Base-by-base conservation (phyloP, 257 asterid species). In the Scutellaria barbata region DNA sequence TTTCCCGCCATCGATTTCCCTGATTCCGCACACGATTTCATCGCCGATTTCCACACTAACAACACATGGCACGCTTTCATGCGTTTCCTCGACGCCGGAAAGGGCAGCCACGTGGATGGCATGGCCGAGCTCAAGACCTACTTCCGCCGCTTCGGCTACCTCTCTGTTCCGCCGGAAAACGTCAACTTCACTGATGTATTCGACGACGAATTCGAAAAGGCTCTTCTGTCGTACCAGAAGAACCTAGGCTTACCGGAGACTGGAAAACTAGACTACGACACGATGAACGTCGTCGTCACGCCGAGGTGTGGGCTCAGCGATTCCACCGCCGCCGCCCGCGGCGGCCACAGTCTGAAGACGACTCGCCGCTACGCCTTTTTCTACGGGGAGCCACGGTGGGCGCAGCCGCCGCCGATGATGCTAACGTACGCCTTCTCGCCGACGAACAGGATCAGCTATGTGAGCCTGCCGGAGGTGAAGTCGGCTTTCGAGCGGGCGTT, bases 231-330 rank as follows among this genome's bases (percentile, higher is more conserved):
- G 6, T 93, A 89, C 71, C 98, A 93, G 71, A 81, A 62, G 47
- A 90, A 76, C 1, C 74, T 89, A 1, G 96, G 97, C 0, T 10
- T 93, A 2, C 2, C 75, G 4, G 76, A 52, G 4, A 87, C 95
- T 3, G 95, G 97, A 20, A 85, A 46, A 3, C 83, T 93, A 3
- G 96, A 93, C 40, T 30, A 37, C 0, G 83, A 81, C 5, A 90
- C 98, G 18, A 70, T 90, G 83, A 68, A 46, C 0, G 72, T 62
- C 30, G 84, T 90, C 57, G 75, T 79, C 39, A 81, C 86, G 4
- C 96, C 98, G 7, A 72, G 98, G 74, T 93, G 98, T 10, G 98
- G 97, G 0, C 86, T 90, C 30, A 47, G 75, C 2, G 97, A 92
- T 30, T 33, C 12, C 2, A 25, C 74, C 30, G 63, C 3, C 35